phyloP scores from a whole-genome alignment of 768 basidiomycete genomes.

The Cyclocybe cylindracea region DNA sequence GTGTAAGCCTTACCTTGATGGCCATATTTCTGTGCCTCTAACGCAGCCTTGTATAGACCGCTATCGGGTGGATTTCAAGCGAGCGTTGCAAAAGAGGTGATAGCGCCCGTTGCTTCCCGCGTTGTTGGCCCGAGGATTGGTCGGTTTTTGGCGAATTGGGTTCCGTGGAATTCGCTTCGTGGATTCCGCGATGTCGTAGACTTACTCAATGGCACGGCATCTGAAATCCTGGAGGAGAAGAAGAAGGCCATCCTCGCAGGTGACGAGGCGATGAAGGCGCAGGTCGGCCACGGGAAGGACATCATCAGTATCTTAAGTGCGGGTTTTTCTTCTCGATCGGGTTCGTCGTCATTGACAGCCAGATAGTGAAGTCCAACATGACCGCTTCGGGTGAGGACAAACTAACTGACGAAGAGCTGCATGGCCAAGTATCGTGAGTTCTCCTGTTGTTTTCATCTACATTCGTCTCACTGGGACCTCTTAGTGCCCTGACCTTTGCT shows the following conservation, averaged over 20 bases:
- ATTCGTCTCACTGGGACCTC: neutral
- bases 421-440: slow-evolving; percentile 29
- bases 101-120: slow-evolving; percentile 15
- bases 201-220: slow-evolving; percentile 34
- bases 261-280: slow-evolving; percentile 30
- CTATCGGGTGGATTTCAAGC: slow-evolving; percentile 1
- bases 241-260: slow-evolving; percentile 33
- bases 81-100: neutral
- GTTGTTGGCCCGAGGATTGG: slow-evolving; percentile 31
- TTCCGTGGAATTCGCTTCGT: slow-evolving; percentile 32
- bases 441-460: neutral
- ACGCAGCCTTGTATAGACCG: slow-evolving; percentile 13
- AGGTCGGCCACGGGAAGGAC: slow-evolving; percentile 44
- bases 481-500: slow-evolving; percentile 32
- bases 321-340: neutral
- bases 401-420: slow-evolving; percentile 34
- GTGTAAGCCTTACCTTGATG: slow-evolving; percentile 21
- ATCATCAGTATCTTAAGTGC: slow-evolving; percentile 44
- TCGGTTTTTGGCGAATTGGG: slow-evolving; percentile 31
- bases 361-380: slow-evolving; percentile 36
- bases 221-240: slow-evolving; percentile 37
- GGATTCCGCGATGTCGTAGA: slow-evolving; percentile 32
- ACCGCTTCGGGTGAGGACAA: slow-evolving; percentile 28
- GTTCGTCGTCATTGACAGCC: neutral
- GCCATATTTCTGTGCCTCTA: neutral